A percentile compares a stretch with the other conserved stretches of the same genome.
Evolutionary conservation across 331 rosid genomes (phyloP).

Genomic region (Quercus phellos): DNA sequence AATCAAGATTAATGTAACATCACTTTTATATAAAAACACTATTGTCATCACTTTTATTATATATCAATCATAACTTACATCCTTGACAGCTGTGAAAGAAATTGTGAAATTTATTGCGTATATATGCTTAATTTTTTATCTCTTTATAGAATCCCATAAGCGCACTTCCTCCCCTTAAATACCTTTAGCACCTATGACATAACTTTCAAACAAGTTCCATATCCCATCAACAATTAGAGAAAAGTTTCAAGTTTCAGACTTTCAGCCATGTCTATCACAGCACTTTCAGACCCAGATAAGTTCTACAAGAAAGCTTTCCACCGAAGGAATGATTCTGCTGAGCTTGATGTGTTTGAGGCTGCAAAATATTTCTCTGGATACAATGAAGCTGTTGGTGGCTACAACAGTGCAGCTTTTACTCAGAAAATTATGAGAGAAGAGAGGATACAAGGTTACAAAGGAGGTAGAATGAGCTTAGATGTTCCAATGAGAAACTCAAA

Average conservation of each 20-base stretch:
- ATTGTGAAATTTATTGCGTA: too few relatives aligned
- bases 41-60: too few relatives aligned
- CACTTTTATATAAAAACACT: too few relatives aligned
- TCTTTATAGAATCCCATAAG: too few relatives aligned
- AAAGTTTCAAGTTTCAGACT: conserved; percentile 11
- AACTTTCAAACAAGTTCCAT: conserved; percentile 14
- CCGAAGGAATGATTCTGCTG: conserved; percentile 64
- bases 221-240: background rate
- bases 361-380: conserved; percentile 82
- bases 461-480: conserved; percentile 79
- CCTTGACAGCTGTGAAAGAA: too few relatives aligned
- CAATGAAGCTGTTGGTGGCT: conserved; percentile 50
- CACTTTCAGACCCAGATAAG: conserved; percentile 47
- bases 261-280: conserved; percentile 60
- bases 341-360: conserved; percentile 90
- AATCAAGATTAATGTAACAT: too few relatives aligned
- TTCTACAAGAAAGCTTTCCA: conserved; percentile 60
- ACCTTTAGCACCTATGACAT: background rate
- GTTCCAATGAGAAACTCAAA: conserved; percentile 64
- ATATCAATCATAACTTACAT: too few relatives aligned
- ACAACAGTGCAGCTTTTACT: conserved; percentile 23
- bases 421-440: conserved; percentile 58
- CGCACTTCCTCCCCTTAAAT: conserved; percentile 17
- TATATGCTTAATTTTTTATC: too few relatives aligned
- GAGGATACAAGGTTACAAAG: conserved; percentile 31